Evolutionary conservation across 2,329 filamentous ascomycete genomes (phyloP).

Genomic region (Penicillium sp.): DNA sequence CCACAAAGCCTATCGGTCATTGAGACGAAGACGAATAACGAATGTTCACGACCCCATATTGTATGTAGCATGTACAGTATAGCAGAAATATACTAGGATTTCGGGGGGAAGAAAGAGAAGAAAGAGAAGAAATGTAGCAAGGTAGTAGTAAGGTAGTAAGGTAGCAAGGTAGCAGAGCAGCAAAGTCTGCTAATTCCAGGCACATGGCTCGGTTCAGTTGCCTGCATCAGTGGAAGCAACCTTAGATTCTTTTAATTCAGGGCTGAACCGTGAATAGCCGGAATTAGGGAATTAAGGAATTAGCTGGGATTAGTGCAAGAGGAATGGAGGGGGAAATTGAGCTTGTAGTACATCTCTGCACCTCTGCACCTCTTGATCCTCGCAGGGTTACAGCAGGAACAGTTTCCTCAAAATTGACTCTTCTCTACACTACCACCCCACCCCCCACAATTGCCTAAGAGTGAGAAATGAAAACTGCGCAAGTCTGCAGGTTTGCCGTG

Average conservation of each 20-base stretch:
- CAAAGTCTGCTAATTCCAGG: neutral
- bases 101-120: neutral
- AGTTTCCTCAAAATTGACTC: too few relatives aligned
- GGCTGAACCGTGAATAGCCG: neutral
- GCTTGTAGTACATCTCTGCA: neutral
- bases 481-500: constrained; percentile 1
- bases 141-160: too few relatives aligned
- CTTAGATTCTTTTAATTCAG: neutral
- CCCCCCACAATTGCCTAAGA: too few relatives aligned
- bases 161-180: neutral
- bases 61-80: neutral
- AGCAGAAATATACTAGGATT: neutral
- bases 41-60: neutral
- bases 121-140: neutral
- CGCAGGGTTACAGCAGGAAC: too few relatives aligned
- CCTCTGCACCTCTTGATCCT: neutral
- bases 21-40: neutral
- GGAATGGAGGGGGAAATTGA: too few relatives aligned
- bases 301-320: neutral
- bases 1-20: neutral
- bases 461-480: neutral
- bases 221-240: neutral
- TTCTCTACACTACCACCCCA: too few relatives aligned
- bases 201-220: constrained; percentile 5
- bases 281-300: neutral